A percentile compares a stretch with the other conserved stretches of the same genome.
Conservation (phyloP, 108 stramenopile genomes). For the Chaetoceros muelleri region DNA sequence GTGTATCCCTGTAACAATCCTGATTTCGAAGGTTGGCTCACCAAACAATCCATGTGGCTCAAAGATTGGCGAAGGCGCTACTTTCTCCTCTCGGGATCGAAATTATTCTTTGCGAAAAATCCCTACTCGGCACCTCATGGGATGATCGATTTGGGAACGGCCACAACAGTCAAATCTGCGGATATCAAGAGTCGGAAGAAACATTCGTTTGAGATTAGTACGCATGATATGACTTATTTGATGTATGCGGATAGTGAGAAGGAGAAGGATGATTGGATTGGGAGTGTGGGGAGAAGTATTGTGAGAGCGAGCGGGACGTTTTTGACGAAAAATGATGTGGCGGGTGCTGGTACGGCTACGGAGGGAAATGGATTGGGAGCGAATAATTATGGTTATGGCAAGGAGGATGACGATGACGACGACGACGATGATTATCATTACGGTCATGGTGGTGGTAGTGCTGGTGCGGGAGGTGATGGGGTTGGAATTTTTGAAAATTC, state of each 20-base stretch:
- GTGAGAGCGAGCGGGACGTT: constrained; percentile 73
- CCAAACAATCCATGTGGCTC: constrained; percentile 86
- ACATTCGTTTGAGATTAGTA: constrained; percentile 96
- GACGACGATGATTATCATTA: constrained; percentile 63
- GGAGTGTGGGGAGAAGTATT: constrained; percentile 96
- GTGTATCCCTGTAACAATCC: constrained; percentile 74
- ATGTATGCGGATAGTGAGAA: constrained; percentile 98
- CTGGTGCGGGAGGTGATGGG: too few relatives aligned
- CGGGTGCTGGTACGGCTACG: constrained; percentile 59
- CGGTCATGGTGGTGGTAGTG: constrained; percentile 37
- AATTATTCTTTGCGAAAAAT: constrained; percentile 90
- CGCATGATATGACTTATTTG: constrained; percentile 88
- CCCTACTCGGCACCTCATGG: constrained; percentile 68
- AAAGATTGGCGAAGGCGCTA: constrained; percentile 97
- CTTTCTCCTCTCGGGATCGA: constrained; percentile 97
- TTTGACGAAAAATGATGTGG: constrained; percentile 7
- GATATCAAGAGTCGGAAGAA: constrained; percentile 92
- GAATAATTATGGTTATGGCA: constrained; percentile 4
- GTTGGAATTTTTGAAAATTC: constrained; percentile 22
- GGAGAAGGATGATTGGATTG: constrained; percentile 99
- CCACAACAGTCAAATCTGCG: constrained; percentile 98
- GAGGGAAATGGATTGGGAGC: constrained; percentile 9
- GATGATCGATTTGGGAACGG: constrained; percentile 87
- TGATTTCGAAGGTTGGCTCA: constrained; percentile 87
- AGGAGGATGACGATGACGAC: constrained; percentile 36